Evolutionary conservation across 1,284 basidiomycete species (phyloP).

Genomic region (Veloboletus limbatus): DNA sequence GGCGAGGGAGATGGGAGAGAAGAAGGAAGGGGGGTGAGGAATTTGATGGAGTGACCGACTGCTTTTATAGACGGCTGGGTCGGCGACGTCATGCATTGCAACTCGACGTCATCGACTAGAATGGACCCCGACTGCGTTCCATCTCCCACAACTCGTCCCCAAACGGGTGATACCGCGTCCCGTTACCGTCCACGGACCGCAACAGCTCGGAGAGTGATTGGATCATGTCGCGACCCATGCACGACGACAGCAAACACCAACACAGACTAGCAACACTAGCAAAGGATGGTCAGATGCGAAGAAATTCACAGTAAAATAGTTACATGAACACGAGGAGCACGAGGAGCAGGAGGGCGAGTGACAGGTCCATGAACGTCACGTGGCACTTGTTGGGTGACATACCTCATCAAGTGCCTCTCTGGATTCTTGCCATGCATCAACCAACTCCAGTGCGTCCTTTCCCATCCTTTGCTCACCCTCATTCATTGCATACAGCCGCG

Average conservation of each 20-base stretch:
- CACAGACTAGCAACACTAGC: constrained; percentile 48
- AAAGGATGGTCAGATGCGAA: constrained; percentile 3
- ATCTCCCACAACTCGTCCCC: constrained; percentile 58
- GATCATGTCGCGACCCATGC: constrained; percentile 52
- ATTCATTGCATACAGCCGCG: constrained; percentile 17
- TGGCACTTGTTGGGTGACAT: not conserved
- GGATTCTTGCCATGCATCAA: too few relatives aligned
- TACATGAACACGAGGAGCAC: constrained; percentile 46
- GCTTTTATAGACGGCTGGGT: constrained; percentile 28
- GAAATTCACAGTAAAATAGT: constrained; percentile 8
- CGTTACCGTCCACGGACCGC: constrained; percentile 33
- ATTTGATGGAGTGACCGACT: not conserved
- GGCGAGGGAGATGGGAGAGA: constrained; percentile 4
- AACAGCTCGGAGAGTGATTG: constrained; percentile 44
- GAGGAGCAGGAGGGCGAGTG: constrained; percentile 28
- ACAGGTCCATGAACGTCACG: constrained; percentile 19
- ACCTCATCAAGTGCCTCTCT: not conserved
- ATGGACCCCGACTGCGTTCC: constrained; percentile 44
- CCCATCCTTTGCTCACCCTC: not conserved
- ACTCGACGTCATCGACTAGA: constrained; percentile 15
- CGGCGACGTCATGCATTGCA: constrained; percentile 17
- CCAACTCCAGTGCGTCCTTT: too few relatives aligned
- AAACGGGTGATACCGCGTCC: constrained; percentile 27
- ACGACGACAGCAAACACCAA: constrained; percentile 67
- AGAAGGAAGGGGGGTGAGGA: constrained; percentile 13